These are phyloP conservation scores for Tuber indicum DNA, from an alignment of 495 filamentous ascomycete genomes.

Conservation along the genomic window DNA sequence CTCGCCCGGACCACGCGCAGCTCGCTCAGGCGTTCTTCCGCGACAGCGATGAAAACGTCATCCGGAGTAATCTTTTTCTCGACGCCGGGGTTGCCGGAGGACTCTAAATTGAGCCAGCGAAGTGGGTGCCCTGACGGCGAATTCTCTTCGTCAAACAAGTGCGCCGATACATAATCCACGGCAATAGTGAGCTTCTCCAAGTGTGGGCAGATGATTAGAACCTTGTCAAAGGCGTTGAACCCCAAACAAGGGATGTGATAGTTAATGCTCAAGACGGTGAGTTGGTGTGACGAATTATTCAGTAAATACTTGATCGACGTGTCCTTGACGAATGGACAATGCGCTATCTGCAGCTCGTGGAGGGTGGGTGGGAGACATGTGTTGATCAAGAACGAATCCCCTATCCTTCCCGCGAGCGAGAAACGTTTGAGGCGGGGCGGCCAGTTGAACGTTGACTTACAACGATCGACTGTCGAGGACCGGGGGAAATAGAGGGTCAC, in stretches of 20 bases:
- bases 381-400: slow-evolving; percentile 45
- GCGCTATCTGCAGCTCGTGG: slow-evolving; percentile 42
- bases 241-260: slow-evolving; percentile 40
- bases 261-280: slow-evolving; percentile 37
- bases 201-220: slow-evolving; percentile 42
- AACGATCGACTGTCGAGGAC: slow-evolving; percentile 44
- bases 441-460: slow-evolving; percentile 43
- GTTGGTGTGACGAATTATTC: slow-evolving; percentile 32
- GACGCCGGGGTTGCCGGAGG: slow-evolving; percentile 36
- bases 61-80: slow-evolving; percentile 41
- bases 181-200: slow-evolving; percentile 42
- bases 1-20: slow-evolving; percentile 44
- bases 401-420: slow-evolving; percentile 46
- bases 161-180: slow-evolving; percentile 44
- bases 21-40: slow-evolving; percentile 40
- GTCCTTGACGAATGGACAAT: slow-evolving; percentile 41
- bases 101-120: slow-evolving; percentile 43
- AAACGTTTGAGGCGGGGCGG: slow-evolving; percentile 47
- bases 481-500: slow-evolving; percentile 53
- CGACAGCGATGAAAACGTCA: slow-evolving; percentile 44
- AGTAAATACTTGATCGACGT: slow-evolving; percentile 26
- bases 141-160: slow-evolving; percentile 42
- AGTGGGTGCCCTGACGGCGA: slow-evolving; percentile 41
- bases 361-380: slow-evolving; percentile 42
- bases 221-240: slow-evolving; percentile 41